Conservation (phyloP, 176 grass and related monocot genomes). For the Aegilops speltoides region DNA sequence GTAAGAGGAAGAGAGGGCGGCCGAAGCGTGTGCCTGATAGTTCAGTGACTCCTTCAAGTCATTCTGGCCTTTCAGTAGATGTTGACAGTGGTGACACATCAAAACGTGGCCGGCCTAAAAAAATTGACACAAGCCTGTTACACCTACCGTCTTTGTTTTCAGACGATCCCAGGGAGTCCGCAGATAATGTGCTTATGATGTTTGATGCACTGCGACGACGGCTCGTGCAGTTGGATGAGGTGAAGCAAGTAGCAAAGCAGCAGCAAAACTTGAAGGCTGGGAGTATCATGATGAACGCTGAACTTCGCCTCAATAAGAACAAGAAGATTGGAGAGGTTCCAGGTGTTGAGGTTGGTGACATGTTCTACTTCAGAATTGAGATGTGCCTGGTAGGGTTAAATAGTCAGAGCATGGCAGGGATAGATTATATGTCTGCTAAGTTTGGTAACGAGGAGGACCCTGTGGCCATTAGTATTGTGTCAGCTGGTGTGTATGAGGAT, state of each 20-base stretch:
- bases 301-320: slow-evolving; percentile 62
- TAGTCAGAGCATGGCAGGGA: slow-evolving; percentile 67
- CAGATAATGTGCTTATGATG: slow-evolving; percentile 78
- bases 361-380: slow-evolving; percentile 93
- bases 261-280: slow-evolving; percentile 75
- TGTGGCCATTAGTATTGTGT: slow-evolving; percentile 76
- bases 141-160: slow-evolving; percentile 36
- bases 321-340: slow-evolving; percentile 75
- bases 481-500: slow-evolving; percentile 88
- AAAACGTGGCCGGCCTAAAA: slow-evolving; percentile 43
- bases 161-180: slow-evolving; percentile 58
- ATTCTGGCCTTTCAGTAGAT: slow-evolving; percentile 24
- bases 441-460: slow-evolving; percentile 54
- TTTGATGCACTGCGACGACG: slow-evolving; percentile 76
- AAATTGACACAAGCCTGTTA: slow-evolving; percentile 41
- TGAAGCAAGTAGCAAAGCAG: slow-evolving; percentile 55
- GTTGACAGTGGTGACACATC: slow-evolving; percentile 5
- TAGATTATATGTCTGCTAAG: slow-evolving; percentile 69
- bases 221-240: slow-evolving; percentile 70
- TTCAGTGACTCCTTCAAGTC: slow-evolving; percentile 26
- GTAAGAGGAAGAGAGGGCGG: slow-evolving; percentile 51
- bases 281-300: slow-evolving; percentile 72
- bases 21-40: slow-evolving; percentile 22
- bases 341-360: slow-evolving; percentile 77
- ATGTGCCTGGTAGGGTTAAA: slow-evolving; percentile 83